phyloP scores from a whole-genome alignment of 306 rosid species.

The Clitoria ternatea region DNA sequence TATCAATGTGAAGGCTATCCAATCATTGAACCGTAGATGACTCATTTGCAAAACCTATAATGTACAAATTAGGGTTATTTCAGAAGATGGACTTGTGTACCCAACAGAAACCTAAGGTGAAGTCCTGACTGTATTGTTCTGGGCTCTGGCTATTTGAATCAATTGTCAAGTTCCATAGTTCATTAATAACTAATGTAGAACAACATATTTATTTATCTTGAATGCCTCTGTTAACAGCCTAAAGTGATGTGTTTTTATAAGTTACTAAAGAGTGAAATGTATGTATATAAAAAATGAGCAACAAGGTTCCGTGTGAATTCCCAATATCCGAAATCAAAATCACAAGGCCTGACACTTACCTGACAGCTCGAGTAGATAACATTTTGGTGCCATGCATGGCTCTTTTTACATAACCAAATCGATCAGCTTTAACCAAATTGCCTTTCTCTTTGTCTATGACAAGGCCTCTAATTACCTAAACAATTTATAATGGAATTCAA shows the following conservation, averaged over 20 bases:
- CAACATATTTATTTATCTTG: neutral
- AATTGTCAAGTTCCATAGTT: neutral
- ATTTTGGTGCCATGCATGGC: conserved; percentile 96
- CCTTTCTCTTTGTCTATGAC: conserved; percentile 97
- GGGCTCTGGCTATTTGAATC: conserved; percentile 15
- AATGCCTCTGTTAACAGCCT: conserved; percentile 9
- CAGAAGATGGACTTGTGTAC: conserved; percentile 13
- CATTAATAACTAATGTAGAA: conserved; percentile 5
- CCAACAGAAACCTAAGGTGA: conserved; percentile 6
- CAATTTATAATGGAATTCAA: conserved; percentile 25
- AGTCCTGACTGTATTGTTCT: conserved; percentile 17
- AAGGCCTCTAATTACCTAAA: conserved; percentile 95
- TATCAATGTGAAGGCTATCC: neutral
- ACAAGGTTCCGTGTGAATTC: neutral
- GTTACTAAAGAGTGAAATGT: neutral
- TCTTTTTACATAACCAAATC: conserved; percentile 90
- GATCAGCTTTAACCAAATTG: conserved; percentile 93
- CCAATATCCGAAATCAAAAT: conserved; percentile 10
- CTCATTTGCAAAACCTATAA: conserved; percentile 1
- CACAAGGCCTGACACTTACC: conserved; percentile 49
- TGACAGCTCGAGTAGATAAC: conserved; percentile 83
- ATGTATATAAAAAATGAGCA: neutral
- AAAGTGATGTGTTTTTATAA: neutral
- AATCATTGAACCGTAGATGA: conserved; percentile 19
- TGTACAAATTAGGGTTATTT: conserved; percentile 16